Evolutionary conservation across 495 filamentous ascomycete genomes (phyloP).

Genomic region (Penicillium coprophilum): DNA sequence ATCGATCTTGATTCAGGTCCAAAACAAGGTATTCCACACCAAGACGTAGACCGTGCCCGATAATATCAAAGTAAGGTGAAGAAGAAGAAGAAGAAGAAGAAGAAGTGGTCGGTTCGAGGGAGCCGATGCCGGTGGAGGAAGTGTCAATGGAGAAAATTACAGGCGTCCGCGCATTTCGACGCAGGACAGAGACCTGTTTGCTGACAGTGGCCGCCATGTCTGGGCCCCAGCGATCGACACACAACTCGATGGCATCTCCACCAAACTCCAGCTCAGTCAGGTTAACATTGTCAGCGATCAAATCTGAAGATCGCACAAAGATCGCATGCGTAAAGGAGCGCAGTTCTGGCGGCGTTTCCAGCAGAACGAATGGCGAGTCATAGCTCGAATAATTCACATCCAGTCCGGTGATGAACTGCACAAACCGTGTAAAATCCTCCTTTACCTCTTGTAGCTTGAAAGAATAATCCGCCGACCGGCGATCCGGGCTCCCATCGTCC

Average conservation of each 20-base stretch:
- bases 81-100: slow-evolving; percentile 27
- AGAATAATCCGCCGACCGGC: slow-evolving; percentile 53
- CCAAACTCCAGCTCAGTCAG: slow-evolving; percentile 65
- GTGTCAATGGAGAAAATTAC: slow-evolving; percentile 68
- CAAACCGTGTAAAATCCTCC: slow-evolving; percentile 69
- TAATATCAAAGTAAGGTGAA: slow-evolving; percentile 42
- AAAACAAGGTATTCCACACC: slow-evolving; percentile 72
- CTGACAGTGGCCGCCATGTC: slow-evolving; percentile 44
- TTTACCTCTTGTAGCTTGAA: slow-evolving; percentile 72
- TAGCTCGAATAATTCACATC: slow-evolving; percentile 55
- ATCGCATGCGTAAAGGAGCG: slow-evolving; percentile 67
- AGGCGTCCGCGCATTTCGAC: slow-evolving; percentile 61
- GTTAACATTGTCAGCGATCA: slow-evolving; percentile 54
- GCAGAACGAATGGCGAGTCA: slow-evolving; percentile 70
- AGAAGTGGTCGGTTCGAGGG: slow-evolving; percentile 28
- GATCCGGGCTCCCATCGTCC: slow-evolving; percentile 43
- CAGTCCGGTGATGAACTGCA: slow-evolving; percentile 62
- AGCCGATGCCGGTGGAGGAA: slow-evolving; percentile 39
- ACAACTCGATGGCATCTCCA: slow-evolving; percentile 71
- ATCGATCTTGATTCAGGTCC: slow-evolving; percentile 55
- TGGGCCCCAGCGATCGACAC: slow-evolving; percentile 62
- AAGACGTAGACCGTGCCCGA: slow-evolving; percentile 68
- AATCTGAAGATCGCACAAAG: slow-evolving; percentile 59
- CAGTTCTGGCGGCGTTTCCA: slow-evolving; percentile 64
- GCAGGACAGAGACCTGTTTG: slow-evolving; percentile 46